Conservation (phyloP, 805 yeast genomes). For the Nakazawaea wickerhamii region DNA sequence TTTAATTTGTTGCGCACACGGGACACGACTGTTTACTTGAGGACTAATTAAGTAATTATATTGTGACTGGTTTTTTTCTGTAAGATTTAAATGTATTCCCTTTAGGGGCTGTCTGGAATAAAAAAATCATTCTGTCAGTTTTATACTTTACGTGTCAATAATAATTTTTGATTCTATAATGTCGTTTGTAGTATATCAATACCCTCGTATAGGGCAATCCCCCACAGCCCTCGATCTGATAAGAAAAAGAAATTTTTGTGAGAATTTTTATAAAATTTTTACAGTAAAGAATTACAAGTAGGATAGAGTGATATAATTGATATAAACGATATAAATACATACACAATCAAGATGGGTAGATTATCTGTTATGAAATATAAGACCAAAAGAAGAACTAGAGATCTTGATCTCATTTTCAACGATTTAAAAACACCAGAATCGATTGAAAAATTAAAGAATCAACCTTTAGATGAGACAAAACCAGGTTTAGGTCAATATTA, state of each 20-base stretch:
- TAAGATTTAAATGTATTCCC: too few species aligned
- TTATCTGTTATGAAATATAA: constrained; percentile 82
- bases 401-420: constrained; percentile 72
- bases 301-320: constrained; percentile 9
- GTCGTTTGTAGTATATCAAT: too few species aligned
- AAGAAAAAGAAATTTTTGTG: neutral
- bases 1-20: too few species aligned
- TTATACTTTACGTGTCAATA: neutral
- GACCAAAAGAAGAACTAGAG: constrained; percentile 83
- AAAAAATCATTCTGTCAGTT: neutral
- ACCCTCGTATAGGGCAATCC: too few species aligned
- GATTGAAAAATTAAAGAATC: constrained; percentile 66
- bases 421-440: constrained; percentile 65
- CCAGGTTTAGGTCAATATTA: constrained; percentile 95
- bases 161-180: too few species aligned
- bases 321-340: neutral
- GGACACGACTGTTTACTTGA: too few species aligned
- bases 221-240: neutral
- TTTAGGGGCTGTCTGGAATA: too few species aligned
- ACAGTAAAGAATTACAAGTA: too few species aligned
- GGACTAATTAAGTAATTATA: too few species aligned
- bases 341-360: constrained; percentile 60
- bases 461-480: constrained; percentile 80
- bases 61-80: too few species aligned
- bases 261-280: too few species aligned